Conservation (phyloP, 148 eudicot species). For the Cornus suecica region DNA sequence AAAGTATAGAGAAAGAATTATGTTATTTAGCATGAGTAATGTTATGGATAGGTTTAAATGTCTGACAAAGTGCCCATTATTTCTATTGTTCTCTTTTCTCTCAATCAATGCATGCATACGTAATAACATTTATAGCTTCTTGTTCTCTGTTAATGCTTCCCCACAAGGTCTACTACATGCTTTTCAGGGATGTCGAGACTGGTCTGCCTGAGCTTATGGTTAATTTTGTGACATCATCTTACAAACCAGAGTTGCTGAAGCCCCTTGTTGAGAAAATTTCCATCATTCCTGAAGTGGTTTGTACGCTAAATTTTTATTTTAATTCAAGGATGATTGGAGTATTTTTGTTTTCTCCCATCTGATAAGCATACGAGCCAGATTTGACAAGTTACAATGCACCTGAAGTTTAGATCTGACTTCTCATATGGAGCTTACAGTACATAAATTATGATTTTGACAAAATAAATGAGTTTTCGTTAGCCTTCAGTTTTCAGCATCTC, state of each 20-base stretch:
- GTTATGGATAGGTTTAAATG: conserved; percentile 1
- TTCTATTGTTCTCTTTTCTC: conserved; percentile 1
- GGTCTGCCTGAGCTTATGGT: conserved; percentile 85
- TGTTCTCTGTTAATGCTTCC: background rate
- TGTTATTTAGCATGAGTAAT: background rate
- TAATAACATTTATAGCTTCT: background rate
- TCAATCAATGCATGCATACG: background rate
- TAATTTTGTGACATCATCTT: conserved; percentile 91
- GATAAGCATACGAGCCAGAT: background rate
- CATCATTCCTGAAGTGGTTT: conserved; percentile 75
- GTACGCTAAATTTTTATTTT: conserved; percentile 17
- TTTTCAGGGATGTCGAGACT: conserved; percentile 66
- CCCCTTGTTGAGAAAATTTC: conserved; percentile 80
- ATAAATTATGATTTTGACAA: background rate
- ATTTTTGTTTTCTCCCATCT: background rate
- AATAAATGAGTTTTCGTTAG: background rate
- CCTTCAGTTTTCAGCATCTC: background rate
- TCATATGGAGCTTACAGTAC: background rate
- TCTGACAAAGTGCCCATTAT: background rate
- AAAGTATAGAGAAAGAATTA: conserved; percentile 1
- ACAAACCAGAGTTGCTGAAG: conserved; percentile 78
- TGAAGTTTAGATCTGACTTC: background rate
- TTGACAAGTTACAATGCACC: background rate
- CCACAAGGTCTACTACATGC: background rate
- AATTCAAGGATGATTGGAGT: background rate